A percentile compares a stretch with the other conserved stretches of the same genome.
Evolutionary conservation across 1,139 yeast species (phyloP).

Genomic region (Pichia sp.): DNA sequence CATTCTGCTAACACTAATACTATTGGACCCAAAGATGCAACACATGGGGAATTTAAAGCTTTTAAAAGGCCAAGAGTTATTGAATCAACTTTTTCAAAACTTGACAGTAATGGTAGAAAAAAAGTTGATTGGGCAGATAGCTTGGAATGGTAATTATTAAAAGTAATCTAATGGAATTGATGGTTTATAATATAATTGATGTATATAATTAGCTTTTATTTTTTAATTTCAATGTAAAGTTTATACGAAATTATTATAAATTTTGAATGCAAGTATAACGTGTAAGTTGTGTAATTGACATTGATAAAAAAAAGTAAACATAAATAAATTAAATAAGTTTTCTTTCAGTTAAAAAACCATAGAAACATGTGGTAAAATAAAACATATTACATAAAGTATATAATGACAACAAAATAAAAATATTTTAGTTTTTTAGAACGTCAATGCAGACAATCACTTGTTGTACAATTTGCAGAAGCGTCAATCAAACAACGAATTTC

Average conservation of each 20-base stretch:
- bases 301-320: not conserved
- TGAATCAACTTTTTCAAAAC: not conserved
- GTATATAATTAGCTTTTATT: not conserved
- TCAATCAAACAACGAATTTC: slow-evolving; percentile 37
- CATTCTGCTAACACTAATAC: not conserved
- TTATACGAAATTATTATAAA: too few species aligned
- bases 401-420: slow-evolving; percentile 21
- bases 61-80: slow-evolving; percentile 6
- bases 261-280: not conserved
- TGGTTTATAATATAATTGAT: slow-evolving; percentile 33
- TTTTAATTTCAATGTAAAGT: not conserved
- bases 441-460: slow-evolving; percentile 33
- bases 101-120: slow-evolving; percentile 12
- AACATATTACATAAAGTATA: not conserved
- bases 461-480: slow-evolving; percentile 40
- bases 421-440: too few species aligned
- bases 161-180: not conserved
- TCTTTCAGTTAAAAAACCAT: not conserved
- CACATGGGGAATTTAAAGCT: slow-evolving; percentile 4
- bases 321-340: not conserved
- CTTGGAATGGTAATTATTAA: slow-evolving; percentile 40
- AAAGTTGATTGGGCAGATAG: slow-evolving; percentile 47
- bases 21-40: slow-evolving; percentile 8
- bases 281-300: not conserved
- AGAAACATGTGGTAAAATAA: not conserved